Evolutionary conservation across 1,284 basidiomycete genomes (phyloP).

Genomic region (Trametes sp.): DNA sequence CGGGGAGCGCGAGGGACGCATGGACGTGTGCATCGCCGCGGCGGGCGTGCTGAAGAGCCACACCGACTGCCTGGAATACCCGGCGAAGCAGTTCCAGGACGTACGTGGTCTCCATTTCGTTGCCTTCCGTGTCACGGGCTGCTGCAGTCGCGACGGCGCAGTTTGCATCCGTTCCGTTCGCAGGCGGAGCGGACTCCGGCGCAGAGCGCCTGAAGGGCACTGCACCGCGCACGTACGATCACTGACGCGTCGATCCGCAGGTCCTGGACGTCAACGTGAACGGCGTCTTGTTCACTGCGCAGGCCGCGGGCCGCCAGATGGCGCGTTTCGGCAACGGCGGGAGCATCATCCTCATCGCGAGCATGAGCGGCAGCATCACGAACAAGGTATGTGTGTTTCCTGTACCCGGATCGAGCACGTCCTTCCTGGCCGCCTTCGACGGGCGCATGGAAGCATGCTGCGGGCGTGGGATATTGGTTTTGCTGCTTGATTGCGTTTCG

Average conservation of each 20-base stretch:
- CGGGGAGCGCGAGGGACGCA: conserved; percentile 66
- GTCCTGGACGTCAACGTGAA: conserved; percentile 80
- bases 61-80: conserved; percentile 74
- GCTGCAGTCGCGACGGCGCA: background rate
- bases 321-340: conserved; percentile 72
- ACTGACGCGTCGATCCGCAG: conserved; percentile 42
- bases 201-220: background rate
- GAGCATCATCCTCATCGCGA: conserved; percentile 85
- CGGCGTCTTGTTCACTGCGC: conserved; percentile 81
- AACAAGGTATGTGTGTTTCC: conserved; percentile 67
- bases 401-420: background rate
- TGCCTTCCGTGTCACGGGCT: background rate
- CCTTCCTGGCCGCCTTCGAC: background rate
- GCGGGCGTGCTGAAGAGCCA: conserved; percentile 63
- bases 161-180: background rate
- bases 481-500: conserved; percentile 1
- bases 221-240: background rate
- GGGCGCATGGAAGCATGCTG: background rate
- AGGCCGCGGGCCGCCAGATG: conserved; percentile 84
- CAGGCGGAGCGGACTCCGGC: background rate
- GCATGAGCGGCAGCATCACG: conserved; percentile 87
- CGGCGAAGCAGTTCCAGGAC: conserved; percentile 73
- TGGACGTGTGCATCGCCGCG: conserved; percentile 80
- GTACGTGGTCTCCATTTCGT: conserved; percentile 42
- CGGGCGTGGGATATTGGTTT: background rate